A percentile compares a stretch with the other conserved stretches of the same genome.
Conservation (phyloP, 2,329 filamentous ascomycete genomes). For the Botrytis cinerea region DNA sequence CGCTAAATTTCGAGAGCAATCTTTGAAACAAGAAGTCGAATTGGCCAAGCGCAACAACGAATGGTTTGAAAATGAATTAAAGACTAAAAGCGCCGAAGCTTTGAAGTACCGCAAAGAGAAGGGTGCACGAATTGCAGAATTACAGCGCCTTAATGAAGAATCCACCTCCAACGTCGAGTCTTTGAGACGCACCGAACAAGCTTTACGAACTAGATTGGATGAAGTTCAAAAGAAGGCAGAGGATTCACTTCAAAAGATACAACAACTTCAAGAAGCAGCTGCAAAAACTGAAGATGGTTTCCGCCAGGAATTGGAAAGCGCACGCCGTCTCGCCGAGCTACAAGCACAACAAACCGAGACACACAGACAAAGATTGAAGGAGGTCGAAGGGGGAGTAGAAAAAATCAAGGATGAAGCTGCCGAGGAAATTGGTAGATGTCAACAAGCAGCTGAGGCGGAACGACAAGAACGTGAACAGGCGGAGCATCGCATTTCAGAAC, state of each 20-base stretch:
- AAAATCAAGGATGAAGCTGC: slow-evolving; percentile 63
- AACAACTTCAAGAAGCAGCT: slow-evolving; percentile 81
- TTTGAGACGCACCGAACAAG: slow-evolving; percentile 75
- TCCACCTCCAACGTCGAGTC: slow-evolving; percentile 74
- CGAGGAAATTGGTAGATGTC: slow-evolving; percentile 55
- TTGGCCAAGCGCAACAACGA: slow-evolving; percentile 87
- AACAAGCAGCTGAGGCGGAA: slow-evolving; percentile 56
- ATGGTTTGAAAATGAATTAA: slow-evolving; percentile 89
- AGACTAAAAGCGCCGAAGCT: slow-evolving; percentile 84
- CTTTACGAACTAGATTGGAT: slow-evolving; percentile 77
- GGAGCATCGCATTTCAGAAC: slow-evolving; percentile 63
- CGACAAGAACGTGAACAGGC: slow-evolving; percentile 61
- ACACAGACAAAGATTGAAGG: slow-evolving; percentile 68
- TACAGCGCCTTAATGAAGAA: slow-evolving; percentile 88
- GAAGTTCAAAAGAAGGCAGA: slow-evolving; percentile 86
- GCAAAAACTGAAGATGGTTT: slow-evolving; percentile 83
- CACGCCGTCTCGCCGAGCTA: slow-evolving; percentile 78
- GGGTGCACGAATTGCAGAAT: slow-evolving; percentile 80
- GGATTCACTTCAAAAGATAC: slow-evolving; percentile 76
- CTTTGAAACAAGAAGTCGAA: slow-evolving; percentile 85
- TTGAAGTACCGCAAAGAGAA: slow-evolving; percentile 95
- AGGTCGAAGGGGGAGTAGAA: slow-evolving; percentile 64
- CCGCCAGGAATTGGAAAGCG: slow-evolving; percentile 80
- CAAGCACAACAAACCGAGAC: slow-evolving; percentile 75
- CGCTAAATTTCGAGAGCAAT: slow-evolving; percentile 88